phyloP scores from a whole-genome alignment of 2,329 filamentous ascomycete genomes.

The Raffaelea albimanens region DNA sequence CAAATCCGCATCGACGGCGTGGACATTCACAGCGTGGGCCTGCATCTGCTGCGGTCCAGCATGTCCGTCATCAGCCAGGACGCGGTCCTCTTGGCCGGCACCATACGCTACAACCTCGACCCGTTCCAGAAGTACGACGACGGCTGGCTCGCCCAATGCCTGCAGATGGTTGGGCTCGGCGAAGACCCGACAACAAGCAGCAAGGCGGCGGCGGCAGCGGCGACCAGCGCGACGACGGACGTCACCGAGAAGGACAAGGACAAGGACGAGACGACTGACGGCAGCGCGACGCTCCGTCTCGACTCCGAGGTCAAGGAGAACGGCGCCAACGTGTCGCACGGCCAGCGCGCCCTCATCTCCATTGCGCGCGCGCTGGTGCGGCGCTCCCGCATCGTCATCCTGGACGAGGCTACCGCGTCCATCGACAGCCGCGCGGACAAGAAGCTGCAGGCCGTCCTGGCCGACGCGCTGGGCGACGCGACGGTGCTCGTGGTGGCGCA shows the following conservation, averaged over 20 bases:
- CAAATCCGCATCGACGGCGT: constrained; percentile 83
- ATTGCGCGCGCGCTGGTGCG: constrained; percentile 83
- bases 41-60: constrained; percentile 80
- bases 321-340: constrained; percentile 48
- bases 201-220: not conserved
- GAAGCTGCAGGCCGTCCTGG: constrained; percentile 6
- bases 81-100: constrained; percentile 84
- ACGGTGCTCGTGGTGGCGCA: constrained; percentile 11
- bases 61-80: constrained; percentile 98
- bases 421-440: constrained; percentile 48
- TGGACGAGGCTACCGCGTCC: constrained; percentile 91
- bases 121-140: constrained; percentile 84
- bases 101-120: constrained; percentile 87
- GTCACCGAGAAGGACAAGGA: not conserved
- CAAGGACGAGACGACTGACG: not conserved
- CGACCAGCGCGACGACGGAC: too few species aligned
- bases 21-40: constrained; percentile 77
- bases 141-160: constrained; percentile 75
- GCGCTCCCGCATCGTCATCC: constrained; percentile 75
- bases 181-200: too few species aligned
- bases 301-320: constrained; percentile 8
- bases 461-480: constrained; percentile 1
- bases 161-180: constrained; percentile 76
- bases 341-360: constrained; percentile 81
- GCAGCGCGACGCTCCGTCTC: not conserved